phyloP scores from a whole-genome alignment of 306 rosid species.

The Leucaena leucocephala region DNA sequence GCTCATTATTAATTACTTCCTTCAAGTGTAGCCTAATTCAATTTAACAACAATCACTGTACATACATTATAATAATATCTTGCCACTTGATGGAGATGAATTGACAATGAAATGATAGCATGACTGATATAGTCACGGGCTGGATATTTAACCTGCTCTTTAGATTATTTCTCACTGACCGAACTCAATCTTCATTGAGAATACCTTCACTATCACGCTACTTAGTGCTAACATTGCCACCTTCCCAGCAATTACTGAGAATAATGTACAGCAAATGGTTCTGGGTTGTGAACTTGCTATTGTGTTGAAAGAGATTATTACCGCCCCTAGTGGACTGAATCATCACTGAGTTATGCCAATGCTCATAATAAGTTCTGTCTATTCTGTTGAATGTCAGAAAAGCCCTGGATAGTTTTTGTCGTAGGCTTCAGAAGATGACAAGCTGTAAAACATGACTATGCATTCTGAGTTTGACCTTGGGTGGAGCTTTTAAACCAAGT shows the following conservation, averaged over 20 bases:
- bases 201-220: neutral
- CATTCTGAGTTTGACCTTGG: neutral
- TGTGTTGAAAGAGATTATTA: neutral
- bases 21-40: neutral
- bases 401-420: neutral
- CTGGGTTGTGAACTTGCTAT: neutral
- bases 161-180: neutral
- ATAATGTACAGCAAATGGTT: neutral
- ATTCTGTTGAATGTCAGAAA: neutral
- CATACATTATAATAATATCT: neutral
- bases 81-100: slow-evolving; percentile 4
- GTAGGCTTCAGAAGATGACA: neutral
- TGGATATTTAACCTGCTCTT: neutral
- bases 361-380: neutral
- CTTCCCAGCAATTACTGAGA: neutral
- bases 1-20: neutral
- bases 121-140: neutral
- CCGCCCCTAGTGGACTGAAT: neutral
- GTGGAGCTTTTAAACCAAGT: neutral
- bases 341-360: neutral
- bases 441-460: neutral
- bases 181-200: neutral
- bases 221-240: neutral
- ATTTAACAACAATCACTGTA: neutral
- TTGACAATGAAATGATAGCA: neutral